A percentile compares a stretch with the other conserved stretches of the same genome.
These are phyloP conservation scores for Madurella mycetomatis DNA, from an alignment of 2,329 filamentous ascomycete genomes.

Conservation along the genomic window DNA sequence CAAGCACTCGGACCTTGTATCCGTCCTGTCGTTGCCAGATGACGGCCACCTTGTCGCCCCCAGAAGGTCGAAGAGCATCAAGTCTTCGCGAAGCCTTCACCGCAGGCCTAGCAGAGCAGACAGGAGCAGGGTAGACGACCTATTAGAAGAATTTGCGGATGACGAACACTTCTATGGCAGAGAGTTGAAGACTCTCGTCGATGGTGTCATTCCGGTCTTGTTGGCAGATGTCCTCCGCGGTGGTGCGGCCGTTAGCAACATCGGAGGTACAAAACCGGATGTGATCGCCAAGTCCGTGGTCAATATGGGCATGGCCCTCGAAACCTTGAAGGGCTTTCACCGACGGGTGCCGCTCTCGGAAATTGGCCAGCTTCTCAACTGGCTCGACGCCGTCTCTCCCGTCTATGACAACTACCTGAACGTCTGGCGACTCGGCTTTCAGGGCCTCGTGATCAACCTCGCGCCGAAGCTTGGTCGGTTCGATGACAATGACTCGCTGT, in stretches of 20 bases:
- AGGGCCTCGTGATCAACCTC: conserved; percentile 90
- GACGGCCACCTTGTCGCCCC: conserved; percentile 44
- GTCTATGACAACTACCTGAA: conserved; percentile 82
- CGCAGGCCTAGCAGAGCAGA: conserved; percentile 64
- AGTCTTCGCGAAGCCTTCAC: conserved; percentile 73
- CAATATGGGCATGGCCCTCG: conserved; percentile 86
- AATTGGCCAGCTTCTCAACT: conserved; percentile 66
- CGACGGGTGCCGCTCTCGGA: conserved; percentile 73
- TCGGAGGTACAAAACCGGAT: conserved; percentile 49
- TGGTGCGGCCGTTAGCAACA: conserved; percentile 31
- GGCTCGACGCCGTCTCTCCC: conserved; percentile 73
- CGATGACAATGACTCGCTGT: conserved; percentile 57
- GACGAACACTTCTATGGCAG: conserved; percentile 87
- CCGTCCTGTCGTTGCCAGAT: conserved; percentile 74
- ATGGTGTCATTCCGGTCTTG: conserved; percentile 90
- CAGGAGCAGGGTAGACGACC: conserved; percentile 65
- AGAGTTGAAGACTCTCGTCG: conserved; percentile 87
- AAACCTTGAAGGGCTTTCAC: conserved; percentile 77
- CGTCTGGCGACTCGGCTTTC: conserved; percentile 88
- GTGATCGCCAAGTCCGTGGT: conserved; percentile 80
- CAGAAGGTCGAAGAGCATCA: conserved; percentile 62
- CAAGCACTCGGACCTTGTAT: conserved; percentile 90
- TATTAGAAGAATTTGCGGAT: conserved; percentile 73
- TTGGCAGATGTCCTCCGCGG: conserved; percentile 77
- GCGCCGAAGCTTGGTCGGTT: conserved; percentile 56